Conservation (phyloP, 2,329 filamentous ascomycete species). For the Scedosporium dehoogii region DNA sequence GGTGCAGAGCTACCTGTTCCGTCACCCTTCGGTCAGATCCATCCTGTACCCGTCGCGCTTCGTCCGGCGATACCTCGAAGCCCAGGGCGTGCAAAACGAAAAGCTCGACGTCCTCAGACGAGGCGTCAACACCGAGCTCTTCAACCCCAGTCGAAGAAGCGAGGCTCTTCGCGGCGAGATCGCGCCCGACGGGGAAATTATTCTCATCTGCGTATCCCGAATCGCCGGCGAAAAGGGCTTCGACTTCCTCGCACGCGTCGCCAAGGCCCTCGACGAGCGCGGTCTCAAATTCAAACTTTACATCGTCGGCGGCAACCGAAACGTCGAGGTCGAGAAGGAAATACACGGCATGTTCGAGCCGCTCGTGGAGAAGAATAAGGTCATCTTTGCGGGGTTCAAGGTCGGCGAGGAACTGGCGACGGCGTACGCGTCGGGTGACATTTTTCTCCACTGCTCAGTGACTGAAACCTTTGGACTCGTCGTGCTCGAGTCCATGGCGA, state of each 20-base stretch:
- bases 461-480: conserved; percentile 65
- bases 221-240: conserved; percentile 64
- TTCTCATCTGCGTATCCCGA: conserved; percentile 57
- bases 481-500: conserved; percentile 62
- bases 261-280: conserved; percentile 40
- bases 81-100: conserved; percentile 40
- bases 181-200: conserved; percentile 51
- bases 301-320: conserved; percentile 59
- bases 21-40: conserved; percentile 48
- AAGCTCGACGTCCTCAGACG: conserved; percentile 54
- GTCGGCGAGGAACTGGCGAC: conserved; percentile 50
- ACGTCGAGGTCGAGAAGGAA: conserved; percentile 49
- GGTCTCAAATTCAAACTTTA: conserved; percentile 53
- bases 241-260: conserved; percentile 51
- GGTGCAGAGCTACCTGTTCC: conserved; percentile 59
- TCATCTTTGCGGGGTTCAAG: conserved; percentile 58
- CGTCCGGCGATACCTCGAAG: conserved; percentile 50
- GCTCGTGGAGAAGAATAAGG: conserved; percentile 36
- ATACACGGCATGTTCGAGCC: conserved; percentile 49
- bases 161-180: conserved; percentile 41
- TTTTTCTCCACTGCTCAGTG: conserved; percentile 63
- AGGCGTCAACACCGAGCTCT: conserved; percentile 54
- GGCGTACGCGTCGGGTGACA: conserved; percentile 57
- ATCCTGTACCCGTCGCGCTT: conserved; percentile 61
- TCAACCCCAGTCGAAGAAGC: conserved; percentile 44